phyloP scores from a whole-genome alignment of 176 grass and related monocot species.

The Metroxylon sagu region DNA sequence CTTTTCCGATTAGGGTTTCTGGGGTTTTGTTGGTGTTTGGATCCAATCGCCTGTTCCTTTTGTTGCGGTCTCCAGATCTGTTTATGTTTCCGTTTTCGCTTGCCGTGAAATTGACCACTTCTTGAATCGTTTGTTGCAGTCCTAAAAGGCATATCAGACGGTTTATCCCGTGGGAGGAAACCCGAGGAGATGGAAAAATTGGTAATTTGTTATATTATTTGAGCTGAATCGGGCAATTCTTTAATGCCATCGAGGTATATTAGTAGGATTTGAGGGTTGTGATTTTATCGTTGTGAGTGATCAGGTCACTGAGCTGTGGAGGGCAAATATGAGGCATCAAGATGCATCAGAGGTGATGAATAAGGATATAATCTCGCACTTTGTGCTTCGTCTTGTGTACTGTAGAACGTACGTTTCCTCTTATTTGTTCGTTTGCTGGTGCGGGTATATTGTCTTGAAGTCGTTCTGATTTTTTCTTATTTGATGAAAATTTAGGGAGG shows the following conservation, averaged over 20 bases:
- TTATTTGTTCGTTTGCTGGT: slow-evolving; percentile 1
- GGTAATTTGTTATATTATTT: slow-evolving; percentile 24
- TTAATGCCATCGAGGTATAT: too few relatives aligned
- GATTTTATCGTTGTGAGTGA: background rate
- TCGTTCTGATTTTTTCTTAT: background rate
- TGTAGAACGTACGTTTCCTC: slow-evolving; percentile 75
- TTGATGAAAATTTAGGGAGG: slow-evolving; percentile 42
- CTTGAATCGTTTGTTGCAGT: slow-evolving; percentile 30
- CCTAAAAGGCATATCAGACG: slow-evolving; percentile 80
- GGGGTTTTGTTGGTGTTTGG: too few relatives aligned
- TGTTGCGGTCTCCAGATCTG: too few relatives aligned
- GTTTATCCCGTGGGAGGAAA: slow-evolving; percentile 70
- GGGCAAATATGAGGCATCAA: slow-evolving; percentile 72
- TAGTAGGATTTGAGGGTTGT: too few relatives aligned
- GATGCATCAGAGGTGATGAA: slow-evolving; percentile 70
- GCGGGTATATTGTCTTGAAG: slow-evolving; percentile 3
- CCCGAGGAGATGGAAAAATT: slow-evolving; percentile 89
- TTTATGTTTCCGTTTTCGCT: too few relatives aligned
- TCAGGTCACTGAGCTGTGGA: slow-evolving; percentile 72
- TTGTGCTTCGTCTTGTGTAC: slow-evolving; percentile 94
- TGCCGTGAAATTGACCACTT: background rate
- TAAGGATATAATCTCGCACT: slow-evolving; percentile 96
- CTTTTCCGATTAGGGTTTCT: background rate
- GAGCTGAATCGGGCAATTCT: too few relatives aligned
- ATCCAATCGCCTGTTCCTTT: too few relatives aligned